A percentile compares a stretch with the other conserved stretches of the same genome.
phyloP scores from a whole-genome alignment of 2,329 filamentous ascomycete species.

The Fusarium sp. region DNA sequence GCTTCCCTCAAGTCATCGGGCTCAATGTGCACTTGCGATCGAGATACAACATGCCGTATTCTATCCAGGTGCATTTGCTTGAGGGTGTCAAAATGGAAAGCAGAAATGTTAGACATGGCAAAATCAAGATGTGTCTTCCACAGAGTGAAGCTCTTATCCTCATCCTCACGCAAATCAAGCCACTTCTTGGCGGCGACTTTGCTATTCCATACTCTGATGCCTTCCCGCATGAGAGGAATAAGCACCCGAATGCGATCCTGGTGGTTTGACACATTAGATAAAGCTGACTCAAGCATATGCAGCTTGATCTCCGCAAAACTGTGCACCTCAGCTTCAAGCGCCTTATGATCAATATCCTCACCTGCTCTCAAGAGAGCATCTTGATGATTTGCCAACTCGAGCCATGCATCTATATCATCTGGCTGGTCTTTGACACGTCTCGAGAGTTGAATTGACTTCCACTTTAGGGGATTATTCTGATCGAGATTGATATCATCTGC shows the following conservation, averaged over 20 bases:
- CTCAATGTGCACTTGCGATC: neutral
- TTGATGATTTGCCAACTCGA: constrained; percentile 82
- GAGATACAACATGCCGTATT: constrained; percentile 37
- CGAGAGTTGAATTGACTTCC: constrained; percentile 69
- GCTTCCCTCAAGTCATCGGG: constrained; percentile 41
- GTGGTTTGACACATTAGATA: constrained; percentile 62
- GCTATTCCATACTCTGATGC: constrained; percentile 75
- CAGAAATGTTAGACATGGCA: constrained; percentile 72
- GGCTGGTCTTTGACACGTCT: constrained; percentile 72
- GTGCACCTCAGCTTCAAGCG: constrained; percentile 68
- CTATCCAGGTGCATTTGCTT: constrained; percentile 68
- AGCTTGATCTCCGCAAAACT: constrained; percentile 83
- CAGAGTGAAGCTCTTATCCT: constrained; percentile 59
- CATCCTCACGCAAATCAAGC: constrained; percentile 56
- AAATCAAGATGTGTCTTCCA: constrained; percentile 81
- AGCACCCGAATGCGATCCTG: constrained; percentile 68
- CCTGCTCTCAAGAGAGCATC: constrained; percentile 68
- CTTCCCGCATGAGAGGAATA: constrained; percentile 77
- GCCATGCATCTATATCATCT: constrained; percentile 75
- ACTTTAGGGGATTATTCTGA: constrained; percentile 57
- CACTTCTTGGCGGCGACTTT: constrained; percentile 71
- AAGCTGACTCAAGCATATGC: constrained; percentile 80
- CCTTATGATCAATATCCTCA: constrained; percentile 53
- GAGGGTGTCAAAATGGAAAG: constrained; percentile 74
- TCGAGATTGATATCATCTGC: constrained; percentile 47